Base-by-base conservation (phyloP, 2,329 filamentous ascomycete genomes). In the Ophiosphaerella narmari region DNA sequence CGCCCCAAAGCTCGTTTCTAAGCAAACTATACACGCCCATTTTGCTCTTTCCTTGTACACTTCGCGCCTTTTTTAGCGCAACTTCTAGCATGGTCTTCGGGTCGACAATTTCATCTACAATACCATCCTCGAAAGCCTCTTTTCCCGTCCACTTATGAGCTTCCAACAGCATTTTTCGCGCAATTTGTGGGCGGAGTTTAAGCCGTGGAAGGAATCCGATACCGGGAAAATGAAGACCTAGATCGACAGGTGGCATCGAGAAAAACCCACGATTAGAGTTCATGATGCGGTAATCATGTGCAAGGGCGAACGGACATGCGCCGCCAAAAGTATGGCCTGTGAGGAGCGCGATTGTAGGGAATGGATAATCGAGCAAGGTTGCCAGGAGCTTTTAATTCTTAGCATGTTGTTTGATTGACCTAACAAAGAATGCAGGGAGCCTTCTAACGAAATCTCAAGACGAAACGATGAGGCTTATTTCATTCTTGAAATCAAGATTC, bases 151-250 rank as follows among this genome's bases (percentile, higher is more conserved):
- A 84, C 34, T 67, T 72, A 48, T 83, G 78, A 14, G 80, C 81
- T 60, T 83, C 80, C 3, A 83, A 71, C 26, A 83, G 64, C 80
- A 83, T 82, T 59, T 81, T 82, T 4, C 80, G 68, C 12, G 80
- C 80, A n/a, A 82, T 66, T 39, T 77, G 72, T 8, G 80, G 78
- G 0, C 66, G 72, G 2, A 83, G 72, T 59, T 83, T 83, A 7
- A 82, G 68, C 1, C 80, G 74, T 2, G 79, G 79, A 6, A 83
- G 70, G 3, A 75, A 70, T 4, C 80, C 81, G 40, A 83, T 82
- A 8, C 81, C 81, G 12, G 78, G 78, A 51, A 83, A 83, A 55
- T 82, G 79, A 24, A 83, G 67, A 5, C 81, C 81, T 1, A 83
- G 74, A 46, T 83, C 75, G 0, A 83, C 78, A 0, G 81, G 80